Base-by-base conservation (phyloP, 345 rosid species). In the Aethionema arabicum region DNA sequence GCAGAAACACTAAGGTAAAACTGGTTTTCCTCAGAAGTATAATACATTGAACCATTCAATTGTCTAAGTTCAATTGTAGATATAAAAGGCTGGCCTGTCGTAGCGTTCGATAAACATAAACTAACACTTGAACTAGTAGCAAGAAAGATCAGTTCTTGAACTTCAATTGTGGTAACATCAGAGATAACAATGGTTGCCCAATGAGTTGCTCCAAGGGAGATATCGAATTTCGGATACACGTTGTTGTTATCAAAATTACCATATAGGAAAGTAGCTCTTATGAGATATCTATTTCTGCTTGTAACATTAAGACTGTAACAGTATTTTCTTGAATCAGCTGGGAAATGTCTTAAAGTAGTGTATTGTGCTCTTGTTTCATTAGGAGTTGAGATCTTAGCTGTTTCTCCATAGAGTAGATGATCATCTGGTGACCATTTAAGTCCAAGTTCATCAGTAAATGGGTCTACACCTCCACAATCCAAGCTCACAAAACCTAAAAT, bases 41-140 rank as follows among this genome's bases (percentile, higher is more conserved):
- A 49, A 69, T 95, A 95, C 72, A 85, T 73, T 3, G 95, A 90
- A 63, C 96, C 99, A 53, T 86, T 88, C 81, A 95, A 77, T 65
- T 86, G 95, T 16, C 99, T 90, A 38, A 95, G 91, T 88, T 95
- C 99, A 61, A 95, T 92, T 27, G 98, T 90, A 29, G 99, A 95
- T 69, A 95, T 86, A 82, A 95, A 95, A 32, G 98, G 99, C 78
- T 82, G 85, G 8, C 99, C 96, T 0, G 98, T 90, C 8, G 98
- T 95, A 40, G 99, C 99, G 70, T 90, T 90, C 3, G 99, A 95
- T 67, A 95, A 76, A 72, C 99, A 95, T 61, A 95, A 86, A 16
- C 90, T 83, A 38, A 90, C 58, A 8, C 73, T 78, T 59, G 92
- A 77, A 76, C 67, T 76, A 38, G 82, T 69, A 61, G 99, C 98